phyloP scores from a whole-genome alignment of 1,284 basidiomycete species.

The Acaromyces ingoldii region DNA sequence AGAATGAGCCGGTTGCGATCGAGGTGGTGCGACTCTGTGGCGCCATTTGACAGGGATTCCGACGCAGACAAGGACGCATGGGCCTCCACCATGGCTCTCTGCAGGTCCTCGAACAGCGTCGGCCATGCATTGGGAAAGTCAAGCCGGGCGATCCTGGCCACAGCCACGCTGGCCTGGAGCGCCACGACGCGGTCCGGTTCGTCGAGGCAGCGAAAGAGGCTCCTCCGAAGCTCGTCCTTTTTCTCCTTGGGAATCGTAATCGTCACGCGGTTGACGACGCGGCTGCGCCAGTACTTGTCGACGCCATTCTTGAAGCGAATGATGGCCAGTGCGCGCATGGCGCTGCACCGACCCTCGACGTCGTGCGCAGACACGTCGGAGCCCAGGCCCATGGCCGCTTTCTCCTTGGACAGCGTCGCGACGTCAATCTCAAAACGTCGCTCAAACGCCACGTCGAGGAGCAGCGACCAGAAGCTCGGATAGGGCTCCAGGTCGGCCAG shows the following conservation, averaged over 20 bases:
- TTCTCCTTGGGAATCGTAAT: constrained; percentile 34
- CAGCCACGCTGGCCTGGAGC: constrained; percentile 40
- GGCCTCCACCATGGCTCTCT: constrained; percentile 35
- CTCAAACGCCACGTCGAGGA: constrained; percentile 41
- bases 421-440: neutral
- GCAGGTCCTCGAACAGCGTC: constrained; percentile 31
- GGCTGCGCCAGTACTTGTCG: constrained; percentile 44
- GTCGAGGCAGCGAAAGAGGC: constrained; percentile 34
- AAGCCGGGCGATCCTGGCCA: constrained; percentile 40
- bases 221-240: constrained; percentile 34
- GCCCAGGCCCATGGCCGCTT: neutral
- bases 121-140: constrained; percentile 49
- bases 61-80: constrained; percentile 14
- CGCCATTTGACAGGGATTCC: neutral
- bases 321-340: constrained; percentile 37
- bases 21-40: neutral
- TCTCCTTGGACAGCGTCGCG: neutral
- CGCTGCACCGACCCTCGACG: neutral
- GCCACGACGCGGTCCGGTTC: constrained; percentile 37
- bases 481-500: constrained; percentile 31
- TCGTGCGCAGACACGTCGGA: neutral
- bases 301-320: constrained; percentile 51
- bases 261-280: constrained; percentile 32
- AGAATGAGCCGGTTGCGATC: constrained; percentile 18
- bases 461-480: constrained; percentile 32